These are phyloP conservation scores for Pythium dissotocum DNA, from an alignment of 352 stramenopile genomes.

Conservation along the genomic window DNA sequence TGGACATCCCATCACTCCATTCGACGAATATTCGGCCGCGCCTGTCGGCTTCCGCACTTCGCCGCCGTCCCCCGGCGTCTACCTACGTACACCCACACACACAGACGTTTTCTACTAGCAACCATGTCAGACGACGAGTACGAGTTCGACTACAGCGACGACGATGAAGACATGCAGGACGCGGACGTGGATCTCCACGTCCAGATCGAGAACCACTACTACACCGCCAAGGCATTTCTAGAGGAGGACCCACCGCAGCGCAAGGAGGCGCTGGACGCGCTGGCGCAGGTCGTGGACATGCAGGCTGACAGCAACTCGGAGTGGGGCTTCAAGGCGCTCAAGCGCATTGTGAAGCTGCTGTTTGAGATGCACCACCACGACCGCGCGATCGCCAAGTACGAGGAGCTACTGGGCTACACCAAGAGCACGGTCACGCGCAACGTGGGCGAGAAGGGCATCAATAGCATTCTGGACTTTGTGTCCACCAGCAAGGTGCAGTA, in stretches of 20 bases:
- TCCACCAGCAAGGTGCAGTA: slow-evolving; percentile 81
- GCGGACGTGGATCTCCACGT: slow-evolving; percentile 80
- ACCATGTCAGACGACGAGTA: slow-evolving; percentile 81
- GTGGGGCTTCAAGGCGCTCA: slow-evolving; percentile 95
- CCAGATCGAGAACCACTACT: slow-evolving; percentile 94
- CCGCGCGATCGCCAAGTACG: slow-evolving; percentile 82
- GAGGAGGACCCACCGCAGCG: slow-evolving; percentile 51
- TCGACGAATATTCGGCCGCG: background rate
- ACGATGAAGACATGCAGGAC: slow-evolving; percentile 89
- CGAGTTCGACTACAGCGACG: slow-evolving; percentile 92
- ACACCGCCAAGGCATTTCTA: slow-evolving; percentile 88
- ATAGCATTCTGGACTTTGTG: slow-evolving; percentile 94
- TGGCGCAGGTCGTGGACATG: slow-evolving; percentile 58
- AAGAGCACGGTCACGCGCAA: slow-evolving; percentile 91
- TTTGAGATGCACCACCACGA: slow-evolving; percentile 74
- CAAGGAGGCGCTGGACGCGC: slow-evolving; percentile 41
- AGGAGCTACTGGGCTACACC: slow-evolving; percentile 88
- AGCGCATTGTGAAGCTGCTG: slow-evolving; percentile 94
- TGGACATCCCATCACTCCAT: background rate
- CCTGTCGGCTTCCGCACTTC: background rate
- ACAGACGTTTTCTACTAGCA: too few species aligned
- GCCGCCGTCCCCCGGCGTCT: too few species aligned
- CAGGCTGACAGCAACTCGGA: slow-evolving; percentile 54
- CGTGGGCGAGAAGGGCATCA: slow-evolving; percentile 95
- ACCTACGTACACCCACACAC: too few species aligned